Conservation (phyloP, 179 eudicot species). For the Beta macrorhiza region DNA sequence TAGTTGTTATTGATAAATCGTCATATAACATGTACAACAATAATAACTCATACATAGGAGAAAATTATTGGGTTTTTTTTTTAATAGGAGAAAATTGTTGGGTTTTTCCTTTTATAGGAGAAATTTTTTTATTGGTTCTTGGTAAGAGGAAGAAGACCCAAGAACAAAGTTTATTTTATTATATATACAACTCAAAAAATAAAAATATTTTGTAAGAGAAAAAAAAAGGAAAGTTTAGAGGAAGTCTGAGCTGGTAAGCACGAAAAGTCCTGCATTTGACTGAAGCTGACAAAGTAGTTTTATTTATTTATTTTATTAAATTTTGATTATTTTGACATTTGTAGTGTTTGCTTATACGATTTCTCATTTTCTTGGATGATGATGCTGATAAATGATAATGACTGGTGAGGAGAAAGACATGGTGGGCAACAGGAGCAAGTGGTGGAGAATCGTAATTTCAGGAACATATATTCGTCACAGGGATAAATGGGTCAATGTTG, state of each 20-base stretch:
- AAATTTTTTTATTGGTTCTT: not conserved
- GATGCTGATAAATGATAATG: not conserved
- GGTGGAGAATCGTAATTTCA: constrained; percentile 25
- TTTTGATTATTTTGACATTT: not conserved
- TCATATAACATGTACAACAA: too few relatives aligned
- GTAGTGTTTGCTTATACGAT: constrained; percentile 20
- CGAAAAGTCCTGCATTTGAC: constrained; percentile 27
- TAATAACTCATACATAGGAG: too few relatives aligned
- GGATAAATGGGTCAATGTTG: not conserved
- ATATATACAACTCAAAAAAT: too few relatives aligned
- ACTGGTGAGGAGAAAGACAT: not conserved
- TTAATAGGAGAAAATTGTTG: too few relatives aligned
- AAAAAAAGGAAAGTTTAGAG: constrained; percentile 4
- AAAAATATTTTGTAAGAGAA: too few relatives aligned
- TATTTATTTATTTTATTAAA: not conserved
- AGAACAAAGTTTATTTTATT: not conserved
- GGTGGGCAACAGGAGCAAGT: not conserved
- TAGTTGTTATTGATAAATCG: too few relatives aligned
- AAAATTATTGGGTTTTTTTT: too few relatives aligned
- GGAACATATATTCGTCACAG: constrained; percentile 23
- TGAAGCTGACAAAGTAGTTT: constrained; percentile 20
- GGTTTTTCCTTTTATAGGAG: too few relatives aligned
- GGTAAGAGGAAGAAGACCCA: not conserved
- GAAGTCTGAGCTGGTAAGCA: constrained; percentile 43
- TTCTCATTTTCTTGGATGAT: not conserved